Evolutionary conservation across 176 grass and related monocot genomes (phyloP).

Genomic region (Hsuehochloa calcarea): DNA sequence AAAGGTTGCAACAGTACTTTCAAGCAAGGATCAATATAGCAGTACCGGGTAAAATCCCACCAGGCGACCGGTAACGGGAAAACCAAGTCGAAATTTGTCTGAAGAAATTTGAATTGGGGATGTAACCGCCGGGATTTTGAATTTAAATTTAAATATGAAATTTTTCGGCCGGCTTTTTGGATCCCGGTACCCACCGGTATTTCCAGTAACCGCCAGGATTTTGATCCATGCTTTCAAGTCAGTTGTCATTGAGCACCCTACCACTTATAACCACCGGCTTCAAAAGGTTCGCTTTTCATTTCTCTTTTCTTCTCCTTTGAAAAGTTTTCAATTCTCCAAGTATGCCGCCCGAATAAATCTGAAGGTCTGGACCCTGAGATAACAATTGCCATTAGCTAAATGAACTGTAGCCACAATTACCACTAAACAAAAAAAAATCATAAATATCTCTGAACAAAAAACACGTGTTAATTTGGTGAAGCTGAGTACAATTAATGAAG

Average conservation of each 20-base stretch:
- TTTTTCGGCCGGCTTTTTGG: too few species aligned
- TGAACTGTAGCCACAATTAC: conserved; percentile 14
- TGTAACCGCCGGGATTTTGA: too few species aligned
- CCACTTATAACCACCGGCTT: conserved; percentile 97
- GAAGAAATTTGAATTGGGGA: too few species aligned
- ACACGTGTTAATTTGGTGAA: background rate
- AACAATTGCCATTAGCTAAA: conserved; percentile 31
- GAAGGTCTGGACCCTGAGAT: conserved; percentile 70
- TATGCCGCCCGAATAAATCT: conserved; percentile 70
- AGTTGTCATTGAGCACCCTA: conserved; percentile 35
- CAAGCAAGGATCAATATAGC: too few species aligned
- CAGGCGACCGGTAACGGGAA: too few species aligned
- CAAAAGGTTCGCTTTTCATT: conserved; percentile 88
- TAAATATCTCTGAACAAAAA: background rate
- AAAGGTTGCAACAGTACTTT: conserved; percentile 27
- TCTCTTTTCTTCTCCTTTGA: conserved; percentile 92
- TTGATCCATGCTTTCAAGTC: conserved; percentile 26
- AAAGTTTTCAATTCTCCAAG: conserved; percentile 94
- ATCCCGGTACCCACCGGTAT: too few species aligned
- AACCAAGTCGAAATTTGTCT: too few species aligned
- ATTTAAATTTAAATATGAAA: too few species aligned
- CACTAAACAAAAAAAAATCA: conserved; percentile 19
- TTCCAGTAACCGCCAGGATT: too few species aligned
- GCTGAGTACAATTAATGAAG: background rate
- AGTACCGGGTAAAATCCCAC: too few species aligned